Conservation (phyloP, 345 rosid species). For the Salix viminalis region DNA sequence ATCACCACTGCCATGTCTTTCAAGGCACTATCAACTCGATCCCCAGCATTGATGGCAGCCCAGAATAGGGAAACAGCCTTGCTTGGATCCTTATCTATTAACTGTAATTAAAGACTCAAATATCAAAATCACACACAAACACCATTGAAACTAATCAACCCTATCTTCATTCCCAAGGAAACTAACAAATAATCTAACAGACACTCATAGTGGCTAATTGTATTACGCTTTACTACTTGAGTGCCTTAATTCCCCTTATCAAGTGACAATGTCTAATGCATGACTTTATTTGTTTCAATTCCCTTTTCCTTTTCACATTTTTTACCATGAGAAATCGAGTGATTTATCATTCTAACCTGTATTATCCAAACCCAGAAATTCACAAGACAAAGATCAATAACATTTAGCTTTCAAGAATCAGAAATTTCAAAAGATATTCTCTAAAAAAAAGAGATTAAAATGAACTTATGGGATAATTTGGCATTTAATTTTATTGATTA, state of each 20-base stretch:
- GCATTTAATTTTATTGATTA: too few relatives aligned
- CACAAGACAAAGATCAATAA: neutral
- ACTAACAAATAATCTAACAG: neutral
- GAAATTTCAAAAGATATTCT: neutral
- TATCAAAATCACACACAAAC: neutral
- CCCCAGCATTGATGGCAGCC: constrained; percentile 79
- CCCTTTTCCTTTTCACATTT: too few relatives aligned
- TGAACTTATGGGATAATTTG: neutral
- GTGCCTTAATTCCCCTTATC: neutral
- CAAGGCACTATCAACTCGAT: constrained; percentile 68
- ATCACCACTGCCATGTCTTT: constrained; percentile 81
- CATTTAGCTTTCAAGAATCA: neutral
- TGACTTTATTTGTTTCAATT: too few relatives aligned
- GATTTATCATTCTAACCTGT: too few relatives aligned
- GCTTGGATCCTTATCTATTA: constrained; percentile 59
- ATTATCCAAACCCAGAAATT: neutral
- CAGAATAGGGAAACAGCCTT: constrained; percentile 63
- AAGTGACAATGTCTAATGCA: too few relatives aligned
- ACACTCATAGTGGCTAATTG: neutral
- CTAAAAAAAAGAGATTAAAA: neutral
- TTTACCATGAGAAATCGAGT: too few relatives aligned
- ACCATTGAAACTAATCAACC: neutral
- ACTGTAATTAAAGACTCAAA: constrained; percentile 24
- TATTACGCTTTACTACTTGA: neutral
- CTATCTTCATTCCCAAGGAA: neutral